Percentiles rank a stretch among this genome's conserved stretches.
These are phyloP conservation scores for Boechera retrofracta DNA, from an alignment of 345 rosid species.

Conservation along the genomic window DNA sequence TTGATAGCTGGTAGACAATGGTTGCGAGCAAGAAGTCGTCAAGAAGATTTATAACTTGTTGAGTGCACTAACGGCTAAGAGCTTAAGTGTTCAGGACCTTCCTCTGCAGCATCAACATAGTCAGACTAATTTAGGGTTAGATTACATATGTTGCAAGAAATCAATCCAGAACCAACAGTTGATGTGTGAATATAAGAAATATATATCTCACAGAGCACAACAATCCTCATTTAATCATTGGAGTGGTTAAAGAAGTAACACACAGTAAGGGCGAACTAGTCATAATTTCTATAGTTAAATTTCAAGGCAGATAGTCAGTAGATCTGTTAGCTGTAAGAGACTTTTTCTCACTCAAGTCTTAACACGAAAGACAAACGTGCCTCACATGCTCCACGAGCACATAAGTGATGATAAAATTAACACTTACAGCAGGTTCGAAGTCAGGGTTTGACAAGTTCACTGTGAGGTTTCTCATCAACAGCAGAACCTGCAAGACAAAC, in stretches of 20 bases:
- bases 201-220: conserved; percentile 9
- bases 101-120: conserved; percentile 55
- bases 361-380: conserved; percentile 1
- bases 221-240: neutral
- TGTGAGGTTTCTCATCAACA: conserved; percentile 96
- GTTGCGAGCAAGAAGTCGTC: conserved; percentile 41
- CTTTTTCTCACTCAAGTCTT: neutral
- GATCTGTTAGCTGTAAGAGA: neutral
- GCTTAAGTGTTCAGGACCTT: conserved; percentile 49
- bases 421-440: conserved; percentile 90
- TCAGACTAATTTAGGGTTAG: conserved; percentile 48
- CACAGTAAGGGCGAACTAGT: neutral
- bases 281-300: neutral
- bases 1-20: conserved; percentile 25
- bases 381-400: conserved; percentile 4
- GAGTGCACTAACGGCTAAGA: conserved; percentile 49
- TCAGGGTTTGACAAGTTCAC: conserved; percentile 84
- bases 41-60: conserved; percentile 52
- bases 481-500: conserved; percentile 62
- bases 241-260: neutral
- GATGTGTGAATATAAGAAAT: neutral
- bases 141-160: conserved; percentile 28
- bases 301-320: conserved; percentile 1
- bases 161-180: conserved; percentile 8
- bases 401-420: conserved; percentile 22